phyloP scores from a whole-genome alignment of 345 rosid species.

The Melastoma malabathricum region DNA sequence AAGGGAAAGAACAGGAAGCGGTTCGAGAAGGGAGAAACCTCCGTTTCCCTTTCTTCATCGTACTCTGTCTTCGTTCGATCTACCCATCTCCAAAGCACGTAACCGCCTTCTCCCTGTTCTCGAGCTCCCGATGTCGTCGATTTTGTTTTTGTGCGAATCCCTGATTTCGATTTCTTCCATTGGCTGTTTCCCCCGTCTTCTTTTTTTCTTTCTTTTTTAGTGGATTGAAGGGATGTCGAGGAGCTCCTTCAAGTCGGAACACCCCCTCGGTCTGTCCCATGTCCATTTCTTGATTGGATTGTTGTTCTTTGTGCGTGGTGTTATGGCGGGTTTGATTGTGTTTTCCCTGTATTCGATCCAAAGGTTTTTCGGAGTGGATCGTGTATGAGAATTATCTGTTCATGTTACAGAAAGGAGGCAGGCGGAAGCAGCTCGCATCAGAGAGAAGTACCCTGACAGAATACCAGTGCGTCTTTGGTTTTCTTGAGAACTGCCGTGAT shows the following conservation, averaged over 20 bases:
- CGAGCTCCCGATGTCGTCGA: background rate
- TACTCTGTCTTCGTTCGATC: too few species aligned
- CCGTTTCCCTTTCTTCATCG: too few species aligned
- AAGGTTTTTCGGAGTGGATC: background rate
- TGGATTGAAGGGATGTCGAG: constrained; percentile 34
- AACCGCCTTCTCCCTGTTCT: background rate
- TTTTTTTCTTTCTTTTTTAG: too few species aligned
- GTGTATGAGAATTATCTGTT: background rate
- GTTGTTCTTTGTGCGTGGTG: too few species aligned
- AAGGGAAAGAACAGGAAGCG: too few species aligned
- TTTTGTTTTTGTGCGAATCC: background rate
- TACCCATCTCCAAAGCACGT: background rate
- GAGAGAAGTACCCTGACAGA: constrained; percentile 69
- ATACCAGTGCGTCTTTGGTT: constrained; percentile 33
- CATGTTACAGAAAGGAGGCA: constrained; percentile 45
- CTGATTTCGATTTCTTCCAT: constrained; percentile 1
- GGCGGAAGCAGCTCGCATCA: constrained; percentile 50
- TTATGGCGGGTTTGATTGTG: too few species aligned
- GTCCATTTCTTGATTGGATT: constrained; percentile 4
- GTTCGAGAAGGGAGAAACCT: too few species aligned
- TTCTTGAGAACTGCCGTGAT: background rate
- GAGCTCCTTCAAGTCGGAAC: constrained; percentile 71
- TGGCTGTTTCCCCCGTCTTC: background rate
- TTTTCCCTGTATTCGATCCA: background rate
- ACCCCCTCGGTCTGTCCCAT: constrained; percentile 47